Evolutionary conservation across 495 filamentous ascomycete species (phyloP).

Genomic region (Staphylotrichum tortipilum): DNA sequence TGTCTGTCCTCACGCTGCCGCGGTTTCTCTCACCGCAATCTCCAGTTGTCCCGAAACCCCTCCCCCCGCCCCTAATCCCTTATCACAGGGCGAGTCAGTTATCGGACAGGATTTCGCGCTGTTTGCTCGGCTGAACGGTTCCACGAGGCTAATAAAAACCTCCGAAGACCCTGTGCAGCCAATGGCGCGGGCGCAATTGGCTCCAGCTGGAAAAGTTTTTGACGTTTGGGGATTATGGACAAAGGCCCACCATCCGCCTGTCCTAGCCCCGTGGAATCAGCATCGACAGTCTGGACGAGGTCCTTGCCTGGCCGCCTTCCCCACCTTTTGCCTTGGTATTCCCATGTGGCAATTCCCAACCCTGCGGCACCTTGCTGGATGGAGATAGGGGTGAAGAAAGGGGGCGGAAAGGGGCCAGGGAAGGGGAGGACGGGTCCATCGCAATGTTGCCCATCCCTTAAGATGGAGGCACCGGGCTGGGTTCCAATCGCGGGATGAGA

Average conservation of each 20-base stretch:
- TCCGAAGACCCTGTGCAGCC: conserved; percentile 8
- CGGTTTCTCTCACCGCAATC: not conserved
- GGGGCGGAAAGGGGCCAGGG: not conserved
- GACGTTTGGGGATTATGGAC: not conserved
- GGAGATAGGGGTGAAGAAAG: not conserved
- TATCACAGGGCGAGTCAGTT: conserved; percentile 1
- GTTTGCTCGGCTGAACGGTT: conserved; percentile 23
- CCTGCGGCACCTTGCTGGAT: not conserved
- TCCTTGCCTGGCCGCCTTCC: no score
- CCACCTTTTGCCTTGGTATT: not conserved
- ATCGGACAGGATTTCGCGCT: not conserved
- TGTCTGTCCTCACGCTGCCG: no score
- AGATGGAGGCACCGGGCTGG: no score
- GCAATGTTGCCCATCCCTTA: no score
- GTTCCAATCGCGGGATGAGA: no score
- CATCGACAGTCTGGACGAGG: no score
- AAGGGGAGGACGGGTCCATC: no score
- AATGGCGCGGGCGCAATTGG: conserved; percentile 13
- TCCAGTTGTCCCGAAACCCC: not conserved
- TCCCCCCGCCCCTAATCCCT: not conserved
- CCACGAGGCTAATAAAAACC: conserved; percentile 21
- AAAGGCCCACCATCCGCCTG: not conserved
- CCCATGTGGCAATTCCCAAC: not conserved
- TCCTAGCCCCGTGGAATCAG: not conserved
- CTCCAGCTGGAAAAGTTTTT: conserved; percentile 5